Base-by-base conservation (phyloP, 1,139 yeast genomes). In the Scheffersomyces segobiensis region DNA sequence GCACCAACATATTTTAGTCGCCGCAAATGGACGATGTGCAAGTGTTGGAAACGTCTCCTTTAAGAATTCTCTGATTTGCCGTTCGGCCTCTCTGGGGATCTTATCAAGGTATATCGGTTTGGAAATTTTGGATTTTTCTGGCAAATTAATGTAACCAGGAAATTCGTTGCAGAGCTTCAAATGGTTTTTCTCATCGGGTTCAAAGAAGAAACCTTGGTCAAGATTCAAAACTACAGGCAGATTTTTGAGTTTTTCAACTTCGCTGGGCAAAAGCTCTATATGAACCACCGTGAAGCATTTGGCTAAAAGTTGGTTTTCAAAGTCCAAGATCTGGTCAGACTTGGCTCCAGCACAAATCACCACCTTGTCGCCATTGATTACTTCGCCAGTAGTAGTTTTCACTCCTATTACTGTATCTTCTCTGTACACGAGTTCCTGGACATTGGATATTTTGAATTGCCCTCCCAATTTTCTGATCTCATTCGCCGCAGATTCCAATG, bases 181-280 rank as follows among this genome's bases (percentile, higher is more conserved):
- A 12, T 65, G 66, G 49, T 63, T 62, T 52, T 66, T 66, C 14
- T 42, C 52, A 58, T 68, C 74, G 3, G 71, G 70, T 61, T 81
- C 85, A 65, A 81, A 80, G 63, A 80, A 80, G 64, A 81, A 83
- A 0, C 87, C 87, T 61, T 73, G 65, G 56, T 79, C 81, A 7
- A 83, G 75, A 63, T 80, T 75, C 60, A 80, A 71, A 46, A 80
- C 70, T 5, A 81, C 80, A 1, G 85, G 85, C 53, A 75, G 71
- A 26, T 67, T 66, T 59, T 68, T 71, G 22, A 72, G 69, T 18
- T 61, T 63, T 7, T 57, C 58, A 26, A 73, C 79, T 57, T 80
- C 83, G 50, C 70, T 72, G 7, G 67, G 67, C 0, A 72, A 65
- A 21, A 80, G 60, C 57, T 72, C 65, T 22, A 79, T 71, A 62